Evolutionary conservation across 768 basidiomycete species (phyloP), one percentile per base, ranked within the genome.

Genomic region (Termitomyces sp.): DNA sequence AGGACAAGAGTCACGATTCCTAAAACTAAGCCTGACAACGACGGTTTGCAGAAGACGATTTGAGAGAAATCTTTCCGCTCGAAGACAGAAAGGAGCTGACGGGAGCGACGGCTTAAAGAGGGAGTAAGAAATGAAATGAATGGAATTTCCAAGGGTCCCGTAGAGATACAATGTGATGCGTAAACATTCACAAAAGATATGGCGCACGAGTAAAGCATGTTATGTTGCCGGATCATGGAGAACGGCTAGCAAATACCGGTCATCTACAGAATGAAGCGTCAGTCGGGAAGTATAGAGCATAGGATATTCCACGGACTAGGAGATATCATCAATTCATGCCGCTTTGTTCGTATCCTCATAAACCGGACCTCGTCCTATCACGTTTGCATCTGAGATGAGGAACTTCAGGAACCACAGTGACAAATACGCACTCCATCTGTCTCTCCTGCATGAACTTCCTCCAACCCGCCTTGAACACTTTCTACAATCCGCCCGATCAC

Each of bases 281-380:
- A 59, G 40, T 39, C 3, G 6, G 18, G 13, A 49, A 24, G 6
- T 15, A 36, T 51, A 15, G 24, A 22, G 1, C 0, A 52, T 22
- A 16, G 18, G 15, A 42, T n/a, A 42, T 15, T 16, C 28, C 12
- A 69, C 88, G 33, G 57, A 93, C 95, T 91, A 59, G 95, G 95
- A 2, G 95, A 92, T 62, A 97, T 94, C 89, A 97, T 91, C 60
- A 97, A 79, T 70, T 96, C 95, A 72, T 97, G 95, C 55, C 90
- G 83, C 70, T 86, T 92, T 61, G 95, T 96, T 53, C 95, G 84
- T 75, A 96, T 94, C 60, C 94, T 79, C 84, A 97, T 87, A 68
- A 96, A 92, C 62, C 86, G 84, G 49, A 96, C 81, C 28, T 92
- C 89, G 70, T 96, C 94, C 93, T 96, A 65, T 3, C 57, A 11